Evolutionary conservation across 2,329 filamentous ascomycete species (phyloP).

Genomic region (Sporothrix phasma): DNA sequence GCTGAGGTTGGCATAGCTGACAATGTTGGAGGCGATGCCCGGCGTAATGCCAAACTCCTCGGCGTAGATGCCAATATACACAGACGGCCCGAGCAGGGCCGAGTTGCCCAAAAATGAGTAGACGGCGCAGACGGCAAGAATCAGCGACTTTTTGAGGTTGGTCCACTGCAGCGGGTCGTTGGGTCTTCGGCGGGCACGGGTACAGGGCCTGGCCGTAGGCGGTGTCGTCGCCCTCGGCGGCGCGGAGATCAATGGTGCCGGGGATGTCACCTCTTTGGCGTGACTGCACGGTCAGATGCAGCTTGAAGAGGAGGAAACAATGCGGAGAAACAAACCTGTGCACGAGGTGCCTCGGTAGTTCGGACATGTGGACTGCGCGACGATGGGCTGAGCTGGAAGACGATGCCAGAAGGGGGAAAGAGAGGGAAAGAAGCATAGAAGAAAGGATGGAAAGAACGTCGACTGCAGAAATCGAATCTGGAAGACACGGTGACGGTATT

Average conservation of each 20-base stretch:
- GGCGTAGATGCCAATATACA: conserved; percentile 47
- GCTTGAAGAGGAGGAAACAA: neutral
- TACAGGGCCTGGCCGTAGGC: conserved; percentile 51
- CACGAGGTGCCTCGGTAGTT: conserved; percentile 14
- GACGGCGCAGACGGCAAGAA: conserved; percentile 42
- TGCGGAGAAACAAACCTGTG: conserved; percentile 16
- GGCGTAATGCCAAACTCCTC: conserved; percentile 41
- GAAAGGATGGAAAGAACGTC: neutral
- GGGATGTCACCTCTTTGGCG: conserved; percentile 23
- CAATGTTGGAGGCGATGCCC: conserved; percentile 42
- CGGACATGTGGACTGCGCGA: neutral
- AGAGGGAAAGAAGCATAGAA: neutral
- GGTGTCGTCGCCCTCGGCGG: conserved; percentile 46
- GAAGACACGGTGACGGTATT: neutral
- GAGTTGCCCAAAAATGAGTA: conserved; percentile 52
- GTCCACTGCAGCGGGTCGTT: conserved; percentile 51
- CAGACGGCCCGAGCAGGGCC: conserved; percentile 44
- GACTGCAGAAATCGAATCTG: neutral
- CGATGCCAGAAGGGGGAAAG: neutral
- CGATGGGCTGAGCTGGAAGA: neutral
- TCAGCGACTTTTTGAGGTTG: conserved; percentile 44
- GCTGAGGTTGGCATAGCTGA: conserved; percentile 51
- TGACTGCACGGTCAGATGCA: conserved; percentile 17
- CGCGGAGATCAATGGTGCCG: conserved; percentile 25
- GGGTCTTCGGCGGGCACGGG: conserved; percentile 52